Evolutionary conservation across 306 rosid species (phyloP).

Genomic region (Lathyrus oleraceus): DNA sequence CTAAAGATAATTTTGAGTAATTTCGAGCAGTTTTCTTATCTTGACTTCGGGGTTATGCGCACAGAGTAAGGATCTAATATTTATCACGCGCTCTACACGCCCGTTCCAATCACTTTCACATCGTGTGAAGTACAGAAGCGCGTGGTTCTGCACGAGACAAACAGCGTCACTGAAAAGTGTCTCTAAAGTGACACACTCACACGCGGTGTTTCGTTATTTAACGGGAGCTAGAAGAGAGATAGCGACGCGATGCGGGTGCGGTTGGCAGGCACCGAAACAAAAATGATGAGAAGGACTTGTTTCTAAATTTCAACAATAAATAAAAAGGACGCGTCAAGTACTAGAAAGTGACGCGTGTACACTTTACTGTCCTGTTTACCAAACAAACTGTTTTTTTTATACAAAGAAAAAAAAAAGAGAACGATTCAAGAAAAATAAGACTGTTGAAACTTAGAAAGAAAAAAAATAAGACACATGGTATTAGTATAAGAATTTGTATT

Average conservation of each 20-base stretch:
- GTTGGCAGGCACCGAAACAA: slow-evolving; percentile 48
- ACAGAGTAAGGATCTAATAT: slow-evolving; percentile 1
- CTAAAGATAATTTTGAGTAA: not conserved
- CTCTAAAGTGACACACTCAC: not conserved
- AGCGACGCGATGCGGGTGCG: slow-evolving; percentile 10
- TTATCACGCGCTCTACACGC: slow-evolving; percentile 12
- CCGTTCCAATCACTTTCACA: not conserved
- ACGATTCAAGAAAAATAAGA: slow-evolving; percentile 5
- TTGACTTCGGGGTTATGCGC: not conserved
- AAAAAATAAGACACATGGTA: slow-evolving; percentile 22
- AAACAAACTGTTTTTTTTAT: slow-evolving; percentile 4
- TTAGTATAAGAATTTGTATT: not conserved
- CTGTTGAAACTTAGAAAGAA: not conserved
- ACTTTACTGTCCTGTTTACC: slow-evolving; percentile 23
- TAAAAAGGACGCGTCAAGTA: slow-evolving; percentile 45
- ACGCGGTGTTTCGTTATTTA: slow-evolving; percentile 17
- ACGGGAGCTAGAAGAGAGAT: slow-evolving; percentile 8
- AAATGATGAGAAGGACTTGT: slow-evolving; percentile 23
- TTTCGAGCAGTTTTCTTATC: not conserved
- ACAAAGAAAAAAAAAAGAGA: not conserved
- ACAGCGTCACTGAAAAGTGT: not conserved
- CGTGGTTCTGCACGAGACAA: rapidly evolving
- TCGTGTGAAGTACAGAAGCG: not conserved
- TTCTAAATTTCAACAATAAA: slow-evolving; percentile 8
- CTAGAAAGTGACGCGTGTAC: slow-evolving; percentile 45